phyloP scores from a whole-genome alignment of 306 rosid genomes.

The Luffa aegyptiaca region DNA sequence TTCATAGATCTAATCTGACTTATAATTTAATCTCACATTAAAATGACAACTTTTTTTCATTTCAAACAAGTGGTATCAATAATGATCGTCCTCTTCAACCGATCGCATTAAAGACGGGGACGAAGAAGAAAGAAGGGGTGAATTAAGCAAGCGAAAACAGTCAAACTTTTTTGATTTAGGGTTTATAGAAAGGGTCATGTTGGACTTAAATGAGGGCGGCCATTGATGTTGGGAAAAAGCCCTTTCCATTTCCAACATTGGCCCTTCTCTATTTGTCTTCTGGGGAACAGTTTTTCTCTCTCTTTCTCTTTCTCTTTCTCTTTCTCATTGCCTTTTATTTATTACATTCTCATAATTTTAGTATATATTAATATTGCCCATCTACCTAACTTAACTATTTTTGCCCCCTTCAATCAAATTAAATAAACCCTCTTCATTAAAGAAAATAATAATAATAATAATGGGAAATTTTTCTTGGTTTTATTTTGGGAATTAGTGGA shows the following conservation, averaged over 20 bases:
- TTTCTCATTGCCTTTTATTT: background rate
- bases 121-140: background rate
- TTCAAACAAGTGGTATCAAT: background rate
- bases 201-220: slow-evolving; percentile 1
- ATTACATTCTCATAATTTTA: background rate
- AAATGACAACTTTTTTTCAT: too few species aligned
- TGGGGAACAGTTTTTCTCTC: background rate
- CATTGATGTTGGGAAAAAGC: slow-evolving; percentile 8
- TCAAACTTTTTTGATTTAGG: background rate
- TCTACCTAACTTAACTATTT: slow-evolving; percentile 7
- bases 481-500: background rate
- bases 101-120: background rate
- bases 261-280: slow-evolving; percentile 1
- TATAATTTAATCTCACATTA: too few species aligned
- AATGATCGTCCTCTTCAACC: background rate
- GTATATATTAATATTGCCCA: background rate
- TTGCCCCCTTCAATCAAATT: background rate
- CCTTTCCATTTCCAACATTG: background rate
- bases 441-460: background rate
- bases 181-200: background rate
- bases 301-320: background rate
- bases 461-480: background rate
- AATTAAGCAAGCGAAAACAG: background rate
- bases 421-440: background rate
- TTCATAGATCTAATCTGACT: too few species aligned